phyloP scores from a whole-genome alignment of 2,329 filamentous ascomycete species.

The Tolypocladium endophyticum region DNA sequence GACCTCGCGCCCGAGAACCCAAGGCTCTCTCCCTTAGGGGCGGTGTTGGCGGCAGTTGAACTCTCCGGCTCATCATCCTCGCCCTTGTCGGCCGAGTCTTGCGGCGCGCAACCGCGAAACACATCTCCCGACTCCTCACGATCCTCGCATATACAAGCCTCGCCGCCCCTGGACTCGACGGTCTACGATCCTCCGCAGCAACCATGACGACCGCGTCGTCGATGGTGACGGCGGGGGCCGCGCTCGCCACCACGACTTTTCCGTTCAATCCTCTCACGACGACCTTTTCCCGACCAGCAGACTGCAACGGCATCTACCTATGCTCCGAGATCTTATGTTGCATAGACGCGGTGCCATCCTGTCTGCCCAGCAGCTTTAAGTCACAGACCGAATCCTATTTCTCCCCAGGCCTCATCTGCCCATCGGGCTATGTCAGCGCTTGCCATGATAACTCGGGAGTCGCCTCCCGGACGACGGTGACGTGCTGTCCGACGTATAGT shows the following conservation, averaged over 20 bases:
- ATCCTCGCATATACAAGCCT: too few relatives aligned
- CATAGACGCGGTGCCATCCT: constrained; percentile 14
- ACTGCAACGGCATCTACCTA: constrained; percentile 11
- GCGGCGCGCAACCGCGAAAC: too few relatives aligned
- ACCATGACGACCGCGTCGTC: neutral
- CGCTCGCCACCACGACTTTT: constrained; percentile 10
- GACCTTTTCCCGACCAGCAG: constrained; percentile 10
- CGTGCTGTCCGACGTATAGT: constrained; percentile 20
- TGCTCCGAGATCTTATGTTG: constrained; percentile 11
- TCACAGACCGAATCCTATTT: constrained; percentile 17
- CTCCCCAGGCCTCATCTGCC: constrained; percentile 19
- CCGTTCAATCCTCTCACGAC: constrained; percentile 14
- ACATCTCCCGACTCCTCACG: neutral
- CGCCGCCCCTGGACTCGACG: too few relatives aligned
- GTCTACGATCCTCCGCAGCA: too few relatives aligned
- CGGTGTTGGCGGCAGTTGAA: neutral
- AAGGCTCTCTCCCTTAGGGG: neutral
- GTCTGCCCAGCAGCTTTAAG: constrained; percentile 18
- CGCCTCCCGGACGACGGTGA: constrained; percentile 20
- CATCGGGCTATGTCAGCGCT: constrained; percentile 16
- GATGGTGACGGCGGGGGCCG: neutral
- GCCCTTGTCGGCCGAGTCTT: neutral
- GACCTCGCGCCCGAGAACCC: neutral
- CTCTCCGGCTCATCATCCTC: neutral
- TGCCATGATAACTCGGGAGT: constrained; percentile 16